Percentiles rank a stretch among this genome's conserved stretches.
Conservation (phyloP, 768 basidiomycete genomes). For the Naganishia friedmannii region DNA sequence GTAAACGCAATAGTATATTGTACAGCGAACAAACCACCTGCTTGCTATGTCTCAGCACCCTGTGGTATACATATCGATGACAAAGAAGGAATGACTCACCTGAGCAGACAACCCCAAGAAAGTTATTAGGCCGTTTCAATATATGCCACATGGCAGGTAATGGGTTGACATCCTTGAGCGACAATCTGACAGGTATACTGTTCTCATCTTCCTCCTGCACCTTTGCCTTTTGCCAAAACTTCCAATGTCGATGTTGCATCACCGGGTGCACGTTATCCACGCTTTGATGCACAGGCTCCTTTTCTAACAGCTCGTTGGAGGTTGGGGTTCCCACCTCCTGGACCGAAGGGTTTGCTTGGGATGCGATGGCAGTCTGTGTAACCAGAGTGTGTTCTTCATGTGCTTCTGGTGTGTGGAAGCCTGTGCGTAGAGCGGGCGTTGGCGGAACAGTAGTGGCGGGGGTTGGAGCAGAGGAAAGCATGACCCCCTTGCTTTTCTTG, state of each 20-base stretch:
- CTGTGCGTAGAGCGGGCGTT: constrained; percentile 13
- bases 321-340: neutral
- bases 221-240: constrained; percentile 32
- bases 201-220: constrained; percentile 30
- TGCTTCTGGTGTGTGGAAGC: neutral
- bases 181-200: constrained; percentile 56
- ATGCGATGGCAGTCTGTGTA: neutral
- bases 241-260: constrained; percentile 19
- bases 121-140: constrained; percentile 65
- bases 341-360: neutral
- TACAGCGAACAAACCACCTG: constrained; percentile 70
- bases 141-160: constrained; percentile 63
- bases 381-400: constrained; percentile 5
- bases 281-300: neutral
- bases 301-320: neutral
- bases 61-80: constrained; percentile 2
- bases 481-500: constrained; percentile 36
- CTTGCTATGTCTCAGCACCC: constrained; percentile 22
- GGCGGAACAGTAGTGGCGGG: constrained; percentile 37
- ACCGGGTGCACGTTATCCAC: constrained; percentile 6
- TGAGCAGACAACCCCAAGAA: constrained; percentile 64
- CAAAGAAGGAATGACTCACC: constrained; percentile 54
- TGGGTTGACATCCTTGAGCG: constrained; percentile 72
- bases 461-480: constrained; percentile 37
- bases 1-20: constrained; percentile 72